phyloP scores from a whole-genome alignment of 306 rosid genomes.

The Fagus crenata region DNA sequence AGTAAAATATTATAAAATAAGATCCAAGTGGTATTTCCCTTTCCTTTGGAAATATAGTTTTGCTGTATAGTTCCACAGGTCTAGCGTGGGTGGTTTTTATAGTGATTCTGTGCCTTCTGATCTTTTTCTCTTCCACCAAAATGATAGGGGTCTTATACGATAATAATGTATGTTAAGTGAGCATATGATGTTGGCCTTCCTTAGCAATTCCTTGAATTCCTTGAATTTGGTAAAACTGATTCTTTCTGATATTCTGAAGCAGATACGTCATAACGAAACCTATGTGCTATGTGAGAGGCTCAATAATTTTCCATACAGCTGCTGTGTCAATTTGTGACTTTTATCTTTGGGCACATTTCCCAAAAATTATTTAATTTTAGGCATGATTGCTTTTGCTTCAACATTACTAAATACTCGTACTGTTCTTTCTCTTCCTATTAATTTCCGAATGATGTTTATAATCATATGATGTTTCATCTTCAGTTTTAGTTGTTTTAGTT shows the following conservation, averaged over 20 bases:
- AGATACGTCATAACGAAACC: neutral
- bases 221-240: neutral
- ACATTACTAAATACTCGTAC: neutral
- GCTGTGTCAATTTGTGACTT: neutral
- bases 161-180: neutral
- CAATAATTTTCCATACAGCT: neutral
- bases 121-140: neutral
- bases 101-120: neutral
- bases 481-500: slow-evolving; percentile 17
- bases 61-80: neutral
- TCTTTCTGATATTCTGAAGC: neutral
- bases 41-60: neutral
- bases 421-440: slow-evolving; percentile 10
- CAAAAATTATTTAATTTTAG: neutral
- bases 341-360: neutral
- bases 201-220: neutral
- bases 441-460: slow-evolving; percentile 7
- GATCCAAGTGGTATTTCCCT: neutral
- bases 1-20: neutral
- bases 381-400: slow-evolving; percentile 3
- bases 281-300: neutral
- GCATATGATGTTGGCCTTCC: neutral
- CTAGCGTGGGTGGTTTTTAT: neutral
- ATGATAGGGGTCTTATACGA: neutral
- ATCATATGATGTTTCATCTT: slow-evolving; percentile 5